phyloP scores from a whole-genome alignment of 306 rosid species.

The Astragalus glycyphyllos region DNA sequence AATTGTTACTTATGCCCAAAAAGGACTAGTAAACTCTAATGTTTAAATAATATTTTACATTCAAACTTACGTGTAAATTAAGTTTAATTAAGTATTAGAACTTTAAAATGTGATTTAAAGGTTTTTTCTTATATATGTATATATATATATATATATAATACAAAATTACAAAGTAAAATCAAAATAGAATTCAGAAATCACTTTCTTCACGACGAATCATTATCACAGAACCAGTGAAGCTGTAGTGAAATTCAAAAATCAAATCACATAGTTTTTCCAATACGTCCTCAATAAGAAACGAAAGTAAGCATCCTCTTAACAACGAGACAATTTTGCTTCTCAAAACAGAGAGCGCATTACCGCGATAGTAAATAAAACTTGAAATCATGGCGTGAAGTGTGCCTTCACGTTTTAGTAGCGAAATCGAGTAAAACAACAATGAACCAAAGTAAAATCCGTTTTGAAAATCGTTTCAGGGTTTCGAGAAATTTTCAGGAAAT shows the following conservation, averaged over 20 bases:
- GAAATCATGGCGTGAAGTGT: not conserved
- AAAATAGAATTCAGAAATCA: too few species aligned
- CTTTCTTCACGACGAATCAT: not conserved
- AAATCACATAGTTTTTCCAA: not conserved
- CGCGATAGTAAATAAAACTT: too few species aligned
- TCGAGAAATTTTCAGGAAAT: not conserved
- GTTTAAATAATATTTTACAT: too few species aligned
- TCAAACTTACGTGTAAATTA: too few species aligned
- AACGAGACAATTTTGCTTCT: not conserved
- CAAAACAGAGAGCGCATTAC: too few species aligned
- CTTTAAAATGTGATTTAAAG: too few species aligned
- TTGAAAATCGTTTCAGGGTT: conserved; percentile 43
- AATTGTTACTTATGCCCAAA: too few species aligned
- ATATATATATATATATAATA: not conserved
- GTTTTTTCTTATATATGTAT: too few species aligned
- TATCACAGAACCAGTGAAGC: conserved; percentile 18
- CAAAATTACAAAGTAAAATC: too few species aligned
- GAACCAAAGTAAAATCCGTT: conserved; percentile 7
- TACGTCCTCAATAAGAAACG: not conserved
- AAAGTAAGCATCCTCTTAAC: not conserved
- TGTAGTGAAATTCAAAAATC: not conserved
- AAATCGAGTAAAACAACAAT: not conserved
- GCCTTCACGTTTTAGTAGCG: not conserved
- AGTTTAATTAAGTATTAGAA: too few species aligned
- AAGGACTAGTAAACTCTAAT: too few species aligned